phyloP scores from a whole-genome alignment of 1,284 basidiomycete genomes.

The Pseudomicrostroma phylloplanum region DNA sequence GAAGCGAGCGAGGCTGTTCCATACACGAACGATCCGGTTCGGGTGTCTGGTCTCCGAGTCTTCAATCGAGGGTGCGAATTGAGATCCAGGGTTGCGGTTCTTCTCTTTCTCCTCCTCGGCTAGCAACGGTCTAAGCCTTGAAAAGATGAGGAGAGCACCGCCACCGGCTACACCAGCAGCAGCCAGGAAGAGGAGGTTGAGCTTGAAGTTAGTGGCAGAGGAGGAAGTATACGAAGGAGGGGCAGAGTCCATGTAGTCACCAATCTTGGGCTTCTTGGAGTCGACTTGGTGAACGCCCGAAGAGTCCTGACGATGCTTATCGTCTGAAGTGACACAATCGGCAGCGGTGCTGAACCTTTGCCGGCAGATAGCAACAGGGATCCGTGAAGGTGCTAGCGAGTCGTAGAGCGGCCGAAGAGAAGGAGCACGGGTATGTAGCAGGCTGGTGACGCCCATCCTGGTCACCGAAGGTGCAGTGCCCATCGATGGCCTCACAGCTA shows the following conservation, averaged over 20 bases:
- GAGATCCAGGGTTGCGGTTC: background rate
- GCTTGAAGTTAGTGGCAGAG: constrained; percentile 1
- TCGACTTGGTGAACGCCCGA: background rate
- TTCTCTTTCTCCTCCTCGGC: background rate
- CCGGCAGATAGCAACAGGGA: no score
- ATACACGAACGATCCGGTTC: constrained; percentile 10
- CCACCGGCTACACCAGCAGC: background rate
- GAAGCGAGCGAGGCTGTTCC: constrained; percentile 1
- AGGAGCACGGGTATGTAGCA: no score
- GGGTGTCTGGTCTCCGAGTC: background rate
- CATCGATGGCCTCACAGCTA: no score
- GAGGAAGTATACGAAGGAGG: background rate
- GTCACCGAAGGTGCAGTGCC: no score
- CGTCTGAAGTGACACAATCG: no score
- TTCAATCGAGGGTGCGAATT: constrained; percentile 3
- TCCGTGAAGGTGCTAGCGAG: no score
- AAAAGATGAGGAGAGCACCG: constrained; percentile 1
- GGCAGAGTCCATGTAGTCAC: constrained; percentile 3
- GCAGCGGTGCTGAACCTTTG: no score
- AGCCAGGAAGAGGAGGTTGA: constrained; percentile 1
- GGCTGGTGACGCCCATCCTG: no score
- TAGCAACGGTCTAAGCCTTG: background rate
- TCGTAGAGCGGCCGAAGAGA: no score
- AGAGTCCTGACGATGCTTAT: background rate
- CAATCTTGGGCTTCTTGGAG: background rate